Conservation (phyloP, 768 basidiomycete species). For the Mrakia blollopis region DNA sequence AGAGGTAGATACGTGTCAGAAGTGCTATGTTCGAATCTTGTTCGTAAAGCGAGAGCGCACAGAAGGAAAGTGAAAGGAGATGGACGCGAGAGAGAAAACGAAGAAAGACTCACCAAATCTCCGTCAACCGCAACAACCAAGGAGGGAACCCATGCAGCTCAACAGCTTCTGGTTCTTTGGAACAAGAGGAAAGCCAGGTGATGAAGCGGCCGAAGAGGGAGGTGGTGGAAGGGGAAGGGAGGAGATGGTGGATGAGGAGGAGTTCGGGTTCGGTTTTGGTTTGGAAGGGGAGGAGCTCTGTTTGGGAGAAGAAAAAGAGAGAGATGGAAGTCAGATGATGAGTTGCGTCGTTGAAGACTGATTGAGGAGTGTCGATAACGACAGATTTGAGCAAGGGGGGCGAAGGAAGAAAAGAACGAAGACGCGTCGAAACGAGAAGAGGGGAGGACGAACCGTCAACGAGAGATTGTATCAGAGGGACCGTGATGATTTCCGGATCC, state of each 20-base stretch:
- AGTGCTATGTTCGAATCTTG: too few species aligned
- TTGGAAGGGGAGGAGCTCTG: conserved; percentile 6
- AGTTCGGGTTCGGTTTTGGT: conserved; percentile 11
- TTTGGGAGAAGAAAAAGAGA: background rate
- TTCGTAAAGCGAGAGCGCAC: too few species aligned
- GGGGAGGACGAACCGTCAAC: background rate
- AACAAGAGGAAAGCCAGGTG: background rate
- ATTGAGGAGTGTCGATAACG: too few species aligned
- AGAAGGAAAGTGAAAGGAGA: background rate
- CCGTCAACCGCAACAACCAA: background rate
- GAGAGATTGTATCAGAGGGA: background rate
- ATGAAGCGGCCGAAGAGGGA: background rate
- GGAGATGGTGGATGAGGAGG: conserved; percentile 7
- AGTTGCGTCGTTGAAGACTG: too few species aligned
- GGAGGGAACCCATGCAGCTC: conserved; percentile 12
- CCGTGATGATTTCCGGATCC: background rate
- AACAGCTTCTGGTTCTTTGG: background rate
- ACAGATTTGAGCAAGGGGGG: background rate
- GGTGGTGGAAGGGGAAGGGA: background rate
- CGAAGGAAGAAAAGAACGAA: background rate
- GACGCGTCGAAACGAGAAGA: background rate
- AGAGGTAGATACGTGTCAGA: background rate
- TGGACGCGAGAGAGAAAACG: background rate
- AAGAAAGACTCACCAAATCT: conserved; percentile 7
- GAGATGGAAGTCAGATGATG: too few species aligned